These are phyloP conservation scores for Neurospora sp. DNA, from an alignment of 495 filamentous ascomycete genomes.

Conservation along the genomic window DNA sequence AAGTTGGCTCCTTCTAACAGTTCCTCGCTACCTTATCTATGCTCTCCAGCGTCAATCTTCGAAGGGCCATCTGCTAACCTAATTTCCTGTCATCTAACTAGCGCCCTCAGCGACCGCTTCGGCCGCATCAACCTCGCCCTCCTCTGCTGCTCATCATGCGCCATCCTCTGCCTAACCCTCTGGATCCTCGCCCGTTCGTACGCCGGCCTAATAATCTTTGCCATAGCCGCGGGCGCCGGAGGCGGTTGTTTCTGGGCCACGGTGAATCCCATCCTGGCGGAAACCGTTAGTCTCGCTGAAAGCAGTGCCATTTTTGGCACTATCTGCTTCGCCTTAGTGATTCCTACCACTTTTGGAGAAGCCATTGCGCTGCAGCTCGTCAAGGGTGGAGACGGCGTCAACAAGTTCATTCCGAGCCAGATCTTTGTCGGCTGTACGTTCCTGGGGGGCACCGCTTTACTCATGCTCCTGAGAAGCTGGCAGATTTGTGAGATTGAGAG, in stretches of 20 bases:
- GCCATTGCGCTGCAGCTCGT: conserved; percentile 11
- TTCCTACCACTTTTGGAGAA: conserved; percentile 11
- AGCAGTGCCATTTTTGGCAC: background rate
- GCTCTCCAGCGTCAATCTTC: background rate
- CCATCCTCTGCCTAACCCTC: conserved; percentile 42
- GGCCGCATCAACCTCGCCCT: conserved; percentile 56
- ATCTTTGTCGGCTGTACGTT: conserved; percentile 9
- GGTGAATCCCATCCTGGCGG: conserved; percentile 59
- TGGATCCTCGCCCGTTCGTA: conserved; percentile 56
- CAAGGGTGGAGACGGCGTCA: conserved; percentile 1
- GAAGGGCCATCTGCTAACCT: background rate
- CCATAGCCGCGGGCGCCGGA: conserved; percentile 49
- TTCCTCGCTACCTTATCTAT: background rate
- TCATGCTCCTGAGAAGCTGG: conserved; percentile 7
- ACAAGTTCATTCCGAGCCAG: conserved; percentile 7
- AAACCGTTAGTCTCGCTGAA: conserved; percentile 58
- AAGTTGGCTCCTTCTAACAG: conserved; percentile 5
- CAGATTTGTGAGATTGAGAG: conserved; percentile 9
- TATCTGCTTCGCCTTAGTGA: conserved; percentile 9
- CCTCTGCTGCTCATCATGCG: conserved; percentile 3
- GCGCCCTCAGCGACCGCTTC: conserved; percentile 41
- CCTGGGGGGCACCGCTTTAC: conserved; percentile 1
- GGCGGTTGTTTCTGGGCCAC: conserved; percentile 66
- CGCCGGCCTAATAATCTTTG: conserved; percentile 57
- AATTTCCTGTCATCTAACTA: background rate